Percentiles rank a stretch among this genome's conserved stretches.
Evolutionary conservation across 768 basidiomycete species (phyloP).

Genomic region (Mycena crocata): DNA sequence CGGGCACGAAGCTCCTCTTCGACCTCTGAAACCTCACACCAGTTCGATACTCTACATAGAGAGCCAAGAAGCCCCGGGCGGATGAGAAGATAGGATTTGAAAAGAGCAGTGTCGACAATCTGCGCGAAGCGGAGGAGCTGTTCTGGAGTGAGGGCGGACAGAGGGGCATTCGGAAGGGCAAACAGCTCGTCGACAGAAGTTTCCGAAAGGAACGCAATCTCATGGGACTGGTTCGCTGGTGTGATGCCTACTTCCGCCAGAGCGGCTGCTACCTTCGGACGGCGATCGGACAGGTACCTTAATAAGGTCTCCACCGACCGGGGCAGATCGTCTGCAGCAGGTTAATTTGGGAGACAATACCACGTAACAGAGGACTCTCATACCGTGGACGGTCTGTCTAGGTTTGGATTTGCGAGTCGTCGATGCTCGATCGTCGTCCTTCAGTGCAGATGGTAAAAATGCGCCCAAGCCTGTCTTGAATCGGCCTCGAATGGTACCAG

Average conservation of each 20-base stretch:
- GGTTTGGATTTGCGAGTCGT: constrained; percentile 47
- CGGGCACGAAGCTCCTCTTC: constrained; percentile 86
- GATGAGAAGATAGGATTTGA: constrained; percentile 90
- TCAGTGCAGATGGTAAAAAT: constrained; percentile 55
- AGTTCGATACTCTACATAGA: constrained; percentile 91
- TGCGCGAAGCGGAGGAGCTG: constrained; percentile 91
- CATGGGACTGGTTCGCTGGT: constrained; percentile 73
- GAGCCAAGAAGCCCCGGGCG: constrained; percentile 86
- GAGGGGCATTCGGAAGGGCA: constrained; percentile 78
- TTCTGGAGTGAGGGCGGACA: constrained; percentile 80
- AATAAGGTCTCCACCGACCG: constrained; percentile 90
- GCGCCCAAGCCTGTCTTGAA: constrained; percentile 65
- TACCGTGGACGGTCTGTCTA: constrained; percentile 49
- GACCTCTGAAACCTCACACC: constrained; percentile 96
- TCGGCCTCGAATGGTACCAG: constrained; percentile 60
- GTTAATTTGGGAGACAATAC: neutral
- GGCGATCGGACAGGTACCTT: constrained; percentile 88
- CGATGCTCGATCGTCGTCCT: constrained; percentile 76
- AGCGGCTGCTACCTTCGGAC: constrained; percentile 86
- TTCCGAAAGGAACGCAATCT: constrained; percentile 77
- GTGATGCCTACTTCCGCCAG: constrained; percentile 77
- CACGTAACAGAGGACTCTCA: constrained; percentile 1
- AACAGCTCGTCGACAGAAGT: constrained; percentile 82
- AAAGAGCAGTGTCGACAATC: constrained; percentile 94
- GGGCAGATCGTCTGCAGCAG: constrained; percentile 63